phyloP scores from a whole-genome alignment of 148 eudicot genomes.

The Vaccinium macrocarpon region DNA sequence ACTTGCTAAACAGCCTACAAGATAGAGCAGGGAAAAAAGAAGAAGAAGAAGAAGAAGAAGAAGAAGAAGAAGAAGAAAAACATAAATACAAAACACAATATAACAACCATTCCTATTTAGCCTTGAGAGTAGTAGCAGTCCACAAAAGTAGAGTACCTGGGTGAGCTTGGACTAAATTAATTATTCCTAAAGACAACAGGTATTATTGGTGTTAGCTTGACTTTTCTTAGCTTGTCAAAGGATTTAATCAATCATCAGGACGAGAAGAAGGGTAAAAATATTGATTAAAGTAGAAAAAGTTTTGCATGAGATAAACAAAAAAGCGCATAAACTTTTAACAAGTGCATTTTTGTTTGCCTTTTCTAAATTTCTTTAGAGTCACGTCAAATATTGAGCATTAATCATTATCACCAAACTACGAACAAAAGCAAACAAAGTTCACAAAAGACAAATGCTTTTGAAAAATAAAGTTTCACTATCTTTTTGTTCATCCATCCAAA shows the following conservation, averaged over 20 bases:
- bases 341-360: neutral
- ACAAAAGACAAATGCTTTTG: too few species aligned
- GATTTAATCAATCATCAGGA: neutral
- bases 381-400: neutral
- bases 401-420: neutral
- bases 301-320: neutral
- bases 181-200: neutral
- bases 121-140: neutral
- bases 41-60: too few species aligned
- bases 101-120: neutral
- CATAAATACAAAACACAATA: neutral
- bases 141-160: neutral
- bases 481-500: neutral
- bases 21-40: neutral
- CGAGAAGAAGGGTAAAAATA: neutral
- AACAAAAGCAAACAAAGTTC: neutral
- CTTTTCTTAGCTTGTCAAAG: neutral
- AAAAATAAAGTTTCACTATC: too few species aligned
- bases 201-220: neutral
- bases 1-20: neutral
- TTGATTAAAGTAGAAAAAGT: neutral
- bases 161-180: neutral
- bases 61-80: too few species aligned
- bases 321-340: neutral
- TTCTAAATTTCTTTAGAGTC: neutral